Conservation (phyloP, 2,329 filamentous ascomycete species). For the Neophaeococcomyces mojaviensis region DNA sequence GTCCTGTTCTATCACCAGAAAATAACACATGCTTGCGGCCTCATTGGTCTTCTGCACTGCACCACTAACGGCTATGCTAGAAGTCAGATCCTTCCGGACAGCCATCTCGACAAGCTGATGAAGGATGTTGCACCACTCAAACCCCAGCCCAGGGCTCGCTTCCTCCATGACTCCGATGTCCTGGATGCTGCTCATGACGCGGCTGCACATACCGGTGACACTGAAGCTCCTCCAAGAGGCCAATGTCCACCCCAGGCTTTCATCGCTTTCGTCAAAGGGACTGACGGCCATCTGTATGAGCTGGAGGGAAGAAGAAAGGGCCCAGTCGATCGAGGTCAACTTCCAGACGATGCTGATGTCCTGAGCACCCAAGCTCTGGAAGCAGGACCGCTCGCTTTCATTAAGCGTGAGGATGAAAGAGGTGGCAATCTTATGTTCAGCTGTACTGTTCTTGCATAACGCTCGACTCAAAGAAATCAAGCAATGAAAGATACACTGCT, state of each 20-base stretch:
- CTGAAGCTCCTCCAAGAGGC: constrained; percentile 18
- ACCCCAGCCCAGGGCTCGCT: constrained; percentile 40
- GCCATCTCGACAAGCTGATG: constrained; percentile 40
- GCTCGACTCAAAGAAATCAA: no score
- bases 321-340: constrained; percentile 25
- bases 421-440: constrained; percentile 17
- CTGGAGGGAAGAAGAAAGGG: constrained; percentile 28
- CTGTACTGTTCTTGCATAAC: constrained; percentile 17
- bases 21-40: constrained; percentile 49
- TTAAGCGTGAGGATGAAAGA: constrained; percentile 17
- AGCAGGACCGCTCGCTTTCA: constrained; percentile 24
- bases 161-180: constrained; percentile 42
- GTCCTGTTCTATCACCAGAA: constrained; percentile 55
- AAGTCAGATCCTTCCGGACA: constrained; percentile 36
- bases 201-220: constrained; percentile 23
- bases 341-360: constrained; percentile 27
- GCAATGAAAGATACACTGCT: no score
- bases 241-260: constrained; percentile 24
- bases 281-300: constrained; percentile 29
- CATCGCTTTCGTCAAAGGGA: constrained; percentile 29
- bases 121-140: constrained; percentile 37
- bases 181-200: constrained; percentile 21
- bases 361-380: constrained; percentile 26
- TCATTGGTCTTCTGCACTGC: constrained; percentile 51
- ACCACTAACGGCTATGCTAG: constrained; percentile 43